Conservation (phyloP, 2,329 filamentous ascomycete species). For the Dactylellina sp. region DNA sequence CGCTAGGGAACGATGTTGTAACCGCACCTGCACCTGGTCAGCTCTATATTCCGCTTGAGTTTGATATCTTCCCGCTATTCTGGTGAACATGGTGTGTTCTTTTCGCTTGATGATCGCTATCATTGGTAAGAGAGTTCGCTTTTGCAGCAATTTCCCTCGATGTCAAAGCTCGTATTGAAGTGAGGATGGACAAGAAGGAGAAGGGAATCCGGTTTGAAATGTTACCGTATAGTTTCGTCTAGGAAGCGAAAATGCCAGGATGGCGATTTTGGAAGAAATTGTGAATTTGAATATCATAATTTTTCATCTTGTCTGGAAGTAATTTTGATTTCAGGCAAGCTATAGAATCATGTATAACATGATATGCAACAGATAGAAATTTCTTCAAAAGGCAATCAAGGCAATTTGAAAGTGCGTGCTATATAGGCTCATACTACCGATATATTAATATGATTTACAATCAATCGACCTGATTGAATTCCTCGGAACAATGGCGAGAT, state of each 20-base stretch:
- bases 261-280: too few species aligned
- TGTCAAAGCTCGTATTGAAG: background rate
- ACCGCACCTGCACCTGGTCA: background rate
- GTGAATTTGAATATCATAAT: too few species aligned
- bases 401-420: too few species aligned
- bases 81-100: background rate
- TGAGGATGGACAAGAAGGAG: background rate
- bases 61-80: background rate
- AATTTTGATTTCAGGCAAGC: too few species aligned
- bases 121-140: constrained; percentile 11
- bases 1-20: background rate
- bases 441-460: background rate
- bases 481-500: background rate
- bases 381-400: too few species aligned
- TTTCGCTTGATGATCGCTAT: constrained; percentile 1
- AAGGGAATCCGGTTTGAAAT: background rate
- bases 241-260: background rate
- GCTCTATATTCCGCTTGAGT: background rate
- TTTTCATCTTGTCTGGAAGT: too few species aligned
- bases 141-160: background rate
- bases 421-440: too few species aligned
- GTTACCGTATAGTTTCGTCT: background rate
- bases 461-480: too few species aligned
- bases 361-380: too few species aligned
- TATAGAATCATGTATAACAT: too few species aligned